Base-by-base conservation (phyloP, 106 monocot genomes). In the Apostasia shenzhenica region DNA sequence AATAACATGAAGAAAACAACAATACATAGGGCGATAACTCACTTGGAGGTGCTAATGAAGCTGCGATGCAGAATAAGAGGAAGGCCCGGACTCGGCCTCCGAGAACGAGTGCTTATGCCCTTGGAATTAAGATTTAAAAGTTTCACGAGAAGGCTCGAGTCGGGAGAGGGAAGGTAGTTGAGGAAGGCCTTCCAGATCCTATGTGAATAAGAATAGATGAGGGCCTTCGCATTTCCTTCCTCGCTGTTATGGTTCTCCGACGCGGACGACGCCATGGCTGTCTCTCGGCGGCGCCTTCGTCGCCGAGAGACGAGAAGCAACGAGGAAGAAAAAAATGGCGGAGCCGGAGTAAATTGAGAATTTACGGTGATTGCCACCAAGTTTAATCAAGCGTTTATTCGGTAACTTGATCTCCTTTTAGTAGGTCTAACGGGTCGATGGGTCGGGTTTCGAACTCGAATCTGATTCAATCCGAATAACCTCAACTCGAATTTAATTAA, bases 11-110 rank as follows among this genome's bases (percentile, higher is more conserved):
- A 51, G 46, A 60, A 47, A 45, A 14, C 2, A 59, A 62, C 6
- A 6, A 51, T 2, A 67, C 61, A 45, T 14, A 61, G 10, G 49
- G 26, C 37, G 4, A 48, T 3, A 5, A 38, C 83, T 71, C 13
- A 87, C 86, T 58, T 37, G 54, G 67, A 57, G 8, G 75, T 78
- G 26, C 60, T 59, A 57, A 75, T 40, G 8, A 69, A 50, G n/a
- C 51, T 66, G 51, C 71, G 45, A n/a, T 67, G 75, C 14, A 84
- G 72, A 0, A 83, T 85, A 38, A 90, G 76, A 9, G 94, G 82
- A 3, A 94, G 85, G 5, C 87, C 75, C 10, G 63, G 55, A 12
- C 76, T 68, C n/a, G 83, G 69, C 38, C 48, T 54, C 11, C 70
- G 65, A 51, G 48, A 68, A 14, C 68, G n/a, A 45, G 55, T 57